Conservation (phyloP, 2,329 filamentous ascomycete genomes). For the Stagonosporopsis rhizophila region DNA sequence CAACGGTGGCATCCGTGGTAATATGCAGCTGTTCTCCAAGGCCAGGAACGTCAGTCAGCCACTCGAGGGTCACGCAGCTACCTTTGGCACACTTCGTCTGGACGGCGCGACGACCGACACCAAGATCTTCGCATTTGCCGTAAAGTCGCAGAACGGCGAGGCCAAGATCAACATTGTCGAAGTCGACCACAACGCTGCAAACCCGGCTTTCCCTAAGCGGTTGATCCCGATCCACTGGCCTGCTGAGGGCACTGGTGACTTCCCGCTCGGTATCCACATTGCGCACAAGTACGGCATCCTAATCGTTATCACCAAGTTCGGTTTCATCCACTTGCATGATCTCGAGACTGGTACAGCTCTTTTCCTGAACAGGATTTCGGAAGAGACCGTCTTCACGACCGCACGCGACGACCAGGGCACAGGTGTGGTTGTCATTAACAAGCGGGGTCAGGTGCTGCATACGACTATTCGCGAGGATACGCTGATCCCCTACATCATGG, state of each 20-base stretch:
- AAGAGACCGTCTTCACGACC: constrained; percentile 98
- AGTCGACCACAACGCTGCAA: constrained; percentile 89
- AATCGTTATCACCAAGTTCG: constrained; percentile 98
- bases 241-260: constrained; percentile 92
- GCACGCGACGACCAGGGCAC: constrained; percentile 81
- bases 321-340: constrained; percentile 98
- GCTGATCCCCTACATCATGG: constrained; percentile 91
- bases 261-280: constrained; percentile 97
- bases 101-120: constrained; percentile 90
- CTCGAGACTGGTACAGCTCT: constrained; percentile 94
- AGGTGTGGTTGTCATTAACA: constrained; percentile 93
- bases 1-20: constrained; percentile 89
- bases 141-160: constrained; percentile 79
- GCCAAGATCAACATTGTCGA: constrained; percentile 98
- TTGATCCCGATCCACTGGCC: constrained; percentile 98
- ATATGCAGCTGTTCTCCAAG: constrained; percentile 96
- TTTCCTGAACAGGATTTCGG: constrained; percentile 99
- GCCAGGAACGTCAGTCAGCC: constrained; percentile 96
- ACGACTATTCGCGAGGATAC: constrained; percentile 92
- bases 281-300: constrained; percentile 96
- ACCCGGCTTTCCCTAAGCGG: constrained; percentile 92
- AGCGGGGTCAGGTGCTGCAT: constrained; percentile 94
- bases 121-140: constrained; percentile 96
- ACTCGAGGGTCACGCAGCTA: constrained; percentile 95
- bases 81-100: constrained; percentile 87